These are phyloP conservation scores for Lactifluus hygrophoroides DNA, from an alignment of 768 basidiomycete species.

Conservation along the genomic window DNA sequence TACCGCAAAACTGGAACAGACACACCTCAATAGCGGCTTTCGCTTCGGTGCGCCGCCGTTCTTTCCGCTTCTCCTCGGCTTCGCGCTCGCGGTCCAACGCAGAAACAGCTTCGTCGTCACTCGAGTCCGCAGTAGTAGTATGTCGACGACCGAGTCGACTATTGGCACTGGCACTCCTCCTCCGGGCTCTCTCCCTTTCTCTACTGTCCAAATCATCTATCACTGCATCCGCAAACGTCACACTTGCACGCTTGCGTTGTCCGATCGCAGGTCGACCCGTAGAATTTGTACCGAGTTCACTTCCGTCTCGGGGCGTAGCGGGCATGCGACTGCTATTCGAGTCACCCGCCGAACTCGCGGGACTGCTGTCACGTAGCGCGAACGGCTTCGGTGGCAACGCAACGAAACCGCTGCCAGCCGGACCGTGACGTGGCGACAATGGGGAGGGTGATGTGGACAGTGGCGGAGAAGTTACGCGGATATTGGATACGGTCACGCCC, in stretches of 20 bases:
- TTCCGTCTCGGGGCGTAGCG: conserved; percentile 71
- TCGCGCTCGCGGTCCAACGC: conserved; percentile 18
- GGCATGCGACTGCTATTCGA: conserved; percentile 73
- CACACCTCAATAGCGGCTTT: conserved; percentile 83
- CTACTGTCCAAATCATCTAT: conserved; percentile 22
- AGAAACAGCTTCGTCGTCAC: conserved; percentile 2
- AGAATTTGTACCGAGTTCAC: conserved; percentile 37
- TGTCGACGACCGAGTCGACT: conserved; percentile 2
- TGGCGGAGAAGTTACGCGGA: conserved; percentile 6
- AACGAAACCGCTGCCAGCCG: not conserved
- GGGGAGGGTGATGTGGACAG: not conserved
- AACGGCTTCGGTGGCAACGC: conserved; percentile 48
- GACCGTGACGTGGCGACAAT: not conserved
- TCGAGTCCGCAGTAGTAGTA: not conserved
- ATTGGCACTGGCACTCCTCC: not conserved
- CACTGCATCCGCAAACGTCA: conserved; percentile 55
- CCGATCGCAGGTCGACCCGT: conserved; percentile 24
- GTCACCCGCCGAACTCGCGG: conserved; percentile 78
- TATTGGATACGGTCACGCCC: conserved; percentile 9
- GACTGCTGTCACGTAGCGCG: conserved; percentile 50
- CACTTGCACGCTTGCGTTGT: conserved; percentile 51
- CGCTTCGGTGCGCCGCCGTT: conserved; percentile 75
- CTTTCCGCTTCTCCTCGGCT: conserved; percentile 51
- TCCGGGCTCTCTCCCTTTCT: conserved; percentile 27
- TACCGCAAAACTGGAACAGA: conserved; percentile 23